phyloP scores from a whole-genome alignment of 2,329 filamentous ascomycete genomes.

The Chalaropsis ovoidea region DNA sequence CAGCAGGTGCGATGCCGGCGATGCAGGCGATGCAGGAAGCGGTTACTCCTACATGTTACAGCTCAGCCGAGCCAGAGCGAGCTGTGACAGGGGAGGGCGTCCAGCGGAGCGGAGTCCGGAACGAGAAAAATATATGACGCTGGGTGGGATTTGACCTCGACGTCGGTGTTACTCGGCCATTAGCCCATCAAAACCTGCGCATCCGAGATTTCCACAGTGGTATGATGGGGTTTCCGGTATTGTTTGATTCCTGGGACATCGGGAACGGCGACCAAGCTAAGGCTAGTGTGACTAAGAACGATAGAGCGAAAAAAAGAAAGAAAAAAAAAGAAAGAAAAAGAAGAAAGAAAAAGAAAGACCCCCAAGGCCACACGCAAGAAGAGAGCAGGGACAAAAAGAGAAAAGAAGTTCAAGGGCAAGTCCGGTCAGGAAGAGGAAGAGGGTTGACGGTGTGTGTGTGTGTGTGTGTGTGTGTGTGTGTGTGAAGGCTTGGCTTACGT shows the following conservation, averaged over 20 bases:
- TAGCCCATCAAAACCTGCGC: neutral
- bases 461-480: too few species aligned
- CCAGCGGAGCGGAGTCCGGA: slow-evolving; percentile 8
- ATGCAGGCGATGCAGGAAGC: neutral
- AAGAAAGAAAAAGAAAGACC: neutral
- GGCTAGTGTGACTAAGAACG: slow-evolving; percentile 1
- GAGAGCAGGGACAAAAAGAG: neutral
- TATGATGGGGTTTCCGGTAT: slow-evolving; percentile 13
- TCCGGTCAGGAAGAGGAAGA: neutral
- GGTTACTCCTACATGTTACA: neutral
- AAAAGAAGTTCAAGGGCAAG: neutral
- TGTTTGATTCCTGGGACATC: slow-evolving; percentile 10
- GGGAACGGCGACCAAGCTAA: slow-evolving; percentile 6
- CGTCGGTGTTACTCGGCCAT: slow-evolving; percentile 10
- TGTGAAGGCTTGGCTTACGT: neutral
- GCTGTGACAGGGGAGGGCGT: neutral
- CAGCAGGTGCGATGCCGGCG: slow-evolving; percentile 6
- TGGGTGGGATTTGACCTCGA: slow-evolving; percentile 5
- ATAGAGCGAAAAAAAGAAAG: neutral
- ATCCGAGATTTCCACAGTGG: neutral
- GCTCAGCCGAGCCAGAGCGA: neutral
- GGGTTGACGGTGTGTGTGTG: neutral
- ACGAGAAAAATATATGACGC: neutral
- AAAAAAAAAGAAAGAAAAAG: slow-evolving; percentile 1
- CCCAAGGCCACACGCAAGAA: neutral